These are phyloP conservation scores for Aegilops bicornis DNA, from an alignment of 176 grass and related monocot genomes.

Conservation along the genomic window DNA sequence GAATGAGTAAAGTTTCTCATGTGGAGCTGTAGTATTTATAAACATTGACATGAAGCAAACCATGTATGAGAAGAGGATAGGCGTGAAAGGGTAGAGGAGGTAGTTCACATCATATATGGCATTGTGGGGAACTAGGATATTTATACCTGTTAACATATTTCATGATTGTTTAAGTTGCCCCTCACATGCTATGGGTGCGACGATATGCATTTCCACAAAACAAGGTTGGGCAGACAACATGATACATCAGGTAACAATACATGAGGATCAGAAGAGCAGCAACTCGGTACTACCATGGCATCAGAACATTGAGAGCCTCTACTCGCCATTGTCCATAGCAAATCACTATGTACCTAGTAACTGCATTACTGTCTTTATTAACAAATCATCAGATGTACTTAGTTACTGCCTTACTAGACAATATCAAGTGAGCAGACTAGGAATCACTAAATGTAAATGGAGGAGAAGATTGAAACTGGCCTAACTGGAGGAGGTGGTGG, in stretches of 20 bases:
- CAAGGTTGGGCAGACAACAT: neutral
- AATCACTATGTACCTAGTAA: neutral
- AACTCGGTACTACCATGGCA: neutral
- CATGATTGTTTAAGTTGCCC: neutral
- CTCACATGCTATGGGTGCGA: neutral
- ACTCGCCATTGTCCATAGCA: neutral
- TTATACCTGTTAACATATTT: constrained; percentile 12
- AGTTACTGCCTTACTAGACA: neutral
- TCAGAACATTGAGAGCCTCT: neutral
- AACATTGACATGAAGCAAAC: neutral
- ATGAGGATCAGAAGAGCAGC: neutral
- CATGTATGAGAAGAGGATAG: neutral
- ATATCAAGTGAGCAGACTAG: neutral
- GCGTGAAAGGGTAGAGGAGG: neutral
- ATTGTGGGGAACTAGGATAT: neutral
- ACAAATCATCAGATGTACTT: neutral
- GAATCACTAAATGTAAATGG: neutral
- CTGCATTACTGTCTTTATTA: neutral
- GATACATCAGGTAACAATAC: neutral
- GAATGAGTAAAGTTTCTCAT: neutral
- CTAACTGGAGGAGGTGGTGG: neutral
- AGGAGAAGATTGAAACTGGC: neutral
- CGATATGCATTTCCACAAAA: neutral
- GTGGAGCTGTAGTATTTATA: constrained; percentile 13
- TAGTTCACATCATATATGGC: neutral